Percentiles rank a stretch among this genome's conserved stretches.
Evolutionary conservation across 805 yeast species (phyloP).

Genomic region (Kodamaea hsintzibuensis): DNA sequence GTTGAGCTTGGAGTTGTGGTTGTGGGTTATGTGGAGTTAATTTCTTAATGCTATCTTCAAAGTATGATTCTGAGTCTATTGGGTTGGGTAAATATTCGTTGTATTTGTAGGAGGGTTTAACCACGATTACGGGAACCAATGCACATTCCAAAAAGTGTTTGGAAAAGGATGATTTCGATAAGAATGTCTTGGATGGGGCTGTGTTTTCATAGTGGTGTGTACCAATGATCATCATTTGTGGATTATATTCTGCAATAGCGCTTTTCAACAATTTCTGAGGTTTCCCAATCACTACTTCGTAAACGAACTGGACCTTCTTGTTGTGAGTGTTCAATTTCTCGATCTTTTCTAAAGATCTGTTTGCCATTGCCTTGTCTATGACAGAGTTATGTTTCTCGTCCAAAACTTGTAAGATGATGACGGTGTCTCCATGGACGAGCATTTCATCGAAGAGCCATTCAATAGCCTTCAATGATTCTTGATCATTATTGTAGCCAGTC

Average conservation of each 20-base stretch:
- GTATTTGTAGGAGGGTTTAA: constrained; percentile 39
- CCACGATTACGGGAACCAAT: constrained; percentile 45
- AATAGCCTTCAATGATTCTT: constrained; percentile 39
- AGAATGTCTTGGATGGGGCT: constrained; percentile 21
- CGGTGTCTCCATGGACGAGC: constrained; percentile 45
- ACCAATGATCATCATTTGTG: constrained; percentile 48
- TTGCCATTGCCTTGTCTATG: constrained; percentile 33
- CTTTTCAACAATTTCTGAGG: constrained; percentile 39
- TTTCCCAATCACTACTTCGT: constrained; percentile 42
- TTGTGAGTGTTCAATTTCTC: constrained; percentile 35
- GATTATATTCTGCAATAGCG: constrained; percentile 44
- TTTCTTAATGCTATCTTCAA: constrained; percentile 33
- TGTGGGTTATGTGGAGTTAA: constrained; percentile 18
- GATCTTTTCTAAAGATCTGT: constrained; percentile 28
- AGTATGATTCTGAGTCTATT: constrained; percentile 35
- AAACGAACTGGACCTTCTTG: constrained; percentile 40
- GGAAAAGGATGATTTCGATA: constrained; percentile 37
- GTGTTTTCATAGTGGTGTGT: constrained; percentile 34
- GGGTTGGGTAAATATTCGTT: constrained; percentile 31
- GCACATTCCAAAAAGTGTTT: constrained; percentile 45
- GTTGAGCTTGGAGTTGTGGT: not conserved
- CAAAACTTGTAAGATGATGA: constrained; percentile 41
- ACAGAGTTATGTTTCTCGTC: constrained; percentile 31
- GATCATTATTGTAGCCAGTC: constrained; percentile 39
- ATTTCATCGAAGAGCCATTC: constrained; percentile 48